Evolutionary conservation across 257 asterid genomes (phyloP), one percentile per base, ranked within the genome.

Genomic region (Cordia subcordata): DNA sequence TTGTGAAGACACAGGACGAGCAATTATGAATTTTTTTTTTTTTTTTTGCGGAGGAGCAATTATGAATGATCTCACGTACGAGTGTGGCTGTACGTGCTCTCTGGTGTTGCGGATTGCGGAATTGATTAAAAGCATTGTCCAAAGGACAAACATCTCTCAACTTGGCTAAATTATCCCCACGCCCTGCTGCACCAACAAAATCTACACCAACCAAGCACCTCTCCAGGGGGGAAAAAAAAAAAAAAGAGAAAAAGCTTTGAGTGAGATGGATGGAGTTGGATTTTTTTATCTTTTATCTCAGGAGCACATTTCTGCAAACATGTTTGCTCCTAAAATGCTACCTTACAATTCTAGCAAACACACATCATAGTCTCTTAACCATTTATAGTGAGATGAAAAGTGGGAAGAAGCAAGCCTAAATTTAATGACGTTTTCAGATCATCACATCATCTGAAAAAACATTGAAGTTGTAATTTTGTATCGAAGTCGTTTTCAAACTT

Each of bases 291-390:
- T 39, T 5, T 39, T 39, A 39, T 5, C 44, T 39, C 44, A 5
- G 44, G 44, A 39, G 44, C 12, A 39, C 8, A n/a, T n/a, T n/a
- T n/a, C n/a, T n/a, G n/a, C 44, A 63, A 49, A 72, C 68, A 66
- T 72, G 76, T 77, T 77, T 68, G 76, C 62, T 64, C 71, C 56
- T 50, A 63, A 67, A 49, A 47, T 11, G 54, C 58, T n/a, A 32
- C 49, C 66, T 47, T 60, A 64, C 69, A 38, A 62, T 27, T 50
- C 17, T 60, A 64, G 64, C 49, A 53, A 61, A 42, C 66, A 40
- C 37, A 38, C 61, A 55, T 65, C 39, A 35, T 49, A 49, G 64
- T 76, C 66, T 15, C 50, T 50, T 69, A 39, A 35, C 79, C 76
- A 62, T 62, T 65, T 65, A 76, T 68, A 39, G 66, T 16, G 61